Percentiles rank a stretch among this genome's conserved stretches.
Conservation (phyloP, 2,329 filamentous ascomycete genomes). For the Botryotinia narcissicola region DNA sequence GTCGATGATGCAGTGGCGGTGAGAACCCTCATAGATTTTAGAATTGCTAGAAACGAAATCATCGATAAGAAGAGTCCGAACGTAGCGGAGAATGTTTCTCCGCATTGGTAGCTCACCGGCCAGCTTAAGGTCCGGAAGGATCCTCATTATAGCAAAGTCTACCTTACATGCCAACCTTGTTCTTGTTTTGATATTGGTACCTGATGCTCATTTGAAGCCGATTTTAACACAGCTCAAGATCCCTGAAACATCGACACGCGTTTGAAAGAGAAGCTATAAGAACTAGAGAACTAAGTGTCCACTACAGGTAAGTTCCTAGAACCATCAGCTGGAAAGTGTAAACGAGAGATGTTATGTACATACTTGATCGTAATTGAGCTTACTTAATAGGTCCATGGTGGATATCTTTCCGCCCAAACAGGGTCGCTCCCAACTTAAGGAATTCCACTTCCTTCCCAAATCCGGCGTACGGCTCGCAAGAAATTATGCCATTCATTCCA, state of each 20-base stretch:
- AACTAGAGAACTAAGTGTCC: neutral
- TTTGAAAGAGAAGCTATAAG: neutral
- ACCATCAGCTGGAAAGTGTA: neutral
- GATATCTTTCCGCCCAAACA: neutral
- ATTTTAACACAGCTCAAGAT: neutral
- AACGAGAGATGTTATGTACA: neutral
- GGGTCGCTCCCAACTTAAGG: neutral
- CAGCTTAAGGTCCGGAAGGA: neutral
- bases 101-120: slow-evolving; percentile 4
- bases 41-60: neutral
- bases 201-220: neutral
- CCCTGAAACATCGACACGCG: neutral
- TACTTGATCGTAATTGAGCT: neutral
- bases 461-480: neutral
- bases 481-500: neutral
- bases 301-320: slow-evolving; percentile 1
- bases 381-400: neutral
- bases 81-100: neutral
- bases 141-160: slow-evolving; percentile 4
- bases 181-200: neutral
- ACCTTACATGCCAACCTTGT: neutral
- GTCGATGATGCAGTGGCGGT: neutral
- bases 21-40: neutral
- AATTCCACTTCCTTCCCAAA: neutral
- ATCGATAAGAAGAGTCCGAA: neutral